These are phyloP conservation scores for Fagopyrum tataricum DNA, from an alignment of 148 eudicot species.

Conservation along the genomic window DNA sequence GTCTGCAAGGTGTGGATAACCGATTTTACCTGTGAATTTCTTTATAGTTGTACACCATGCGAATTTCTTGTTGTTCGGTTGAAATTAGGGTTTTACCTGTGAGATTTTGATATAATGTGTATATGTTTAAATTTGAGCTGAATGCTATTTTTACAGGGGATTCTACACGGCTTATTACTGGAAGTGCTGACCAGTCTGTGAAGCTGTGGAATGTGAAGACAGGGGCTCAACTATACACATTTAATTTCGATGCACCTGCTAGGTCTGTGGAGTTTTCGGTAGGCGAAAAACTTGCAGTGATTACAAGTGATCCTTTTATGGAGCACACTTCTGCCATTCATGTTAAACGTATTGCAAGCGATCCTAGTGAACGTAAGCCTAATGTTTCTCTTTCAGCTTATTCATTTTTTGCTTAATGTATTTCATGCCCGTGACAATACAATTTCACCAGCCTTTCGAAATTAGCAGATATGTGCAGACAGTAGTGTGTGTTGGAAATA, in stretches of 20 bases:
- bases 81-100: background rate
- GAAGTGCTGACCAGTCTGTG: conserved; percentile 92
- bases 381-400: background rate
- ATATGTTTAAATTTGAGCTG: background rate
- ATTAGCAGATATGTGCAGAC: background rate
- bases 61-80: background rate
- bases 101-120: background rate
- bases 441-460: background rate
- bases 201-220: conserved; percentile 79
- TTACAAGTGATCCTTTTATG: conserved; percentile 92
- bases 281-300: conserved; percentile 77
- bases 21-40: background rate
- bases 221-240: conserved; percentile 56
- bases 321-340: conserved; percentile 70
- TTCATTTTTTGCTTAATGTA: background rate
- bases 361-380: conserved; percentile 63
- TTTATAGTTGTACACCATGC: background rate
- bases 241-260: conserved; percentile 75
- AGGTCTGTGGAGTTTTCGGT: conserved; percentile 71
- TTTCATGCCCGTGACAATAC: background rate
- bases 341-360: conserved; percentile 58
- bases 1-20: background rate
- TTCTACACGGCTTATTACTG: conserved; percentile 68
- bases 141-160: conserved; percentile 43
- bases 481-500: background rate